phyloP scores from a whole-genome alignment of 2,329 filamentous ascomycete genomes.

The Apiospora saccharicola region DNA sequence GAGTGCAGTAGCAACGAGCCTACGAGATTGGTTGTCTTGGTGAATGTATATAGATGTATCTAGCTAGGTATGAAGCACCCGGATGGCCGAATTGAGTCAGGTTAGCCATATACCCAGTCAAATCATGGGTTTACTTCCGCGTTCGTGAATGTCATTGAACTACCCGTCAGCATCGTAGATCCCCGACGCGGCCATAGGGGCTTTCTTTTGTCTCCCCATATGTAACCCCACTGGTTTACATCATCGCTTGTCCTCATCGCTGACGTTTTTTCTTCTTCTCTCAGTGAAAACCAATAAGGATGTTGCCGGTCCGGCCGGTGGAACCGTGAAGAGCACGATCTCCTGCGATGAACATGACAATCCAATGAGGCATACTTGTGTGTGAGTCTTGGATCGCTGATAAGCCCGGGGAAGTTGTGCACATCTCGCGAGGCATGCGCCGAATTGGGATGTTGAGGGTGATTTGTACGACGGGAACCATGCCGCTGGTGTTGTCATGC shows the following conservation, averaged over 20 bases:
- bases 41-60: conserved; percentile 18
- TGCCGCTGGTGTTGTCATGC: conserved; percentile 19
- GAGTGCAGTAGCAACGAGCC: conserved; percentile 10
- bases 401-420: neutral
- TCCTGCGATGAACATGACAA: neutral
- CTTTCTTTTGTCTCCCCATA: neutral
- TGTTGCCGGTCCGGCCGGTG: neutral
- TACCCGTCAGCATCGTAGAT: neutral
- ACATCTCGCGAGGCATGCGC: conserved; percentile 5
- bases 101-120: conserved; percentile 12
- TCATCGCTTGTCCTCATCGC: neutral
- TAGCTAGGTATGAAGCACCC: conserved; percentile 11
- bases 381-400: neutral
- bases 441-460: neutral
- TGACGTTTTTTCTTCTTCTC: conserved; percentile 5
- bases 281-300: neutral
- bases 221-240: conserved; percentile 1
- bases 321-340: neutral
- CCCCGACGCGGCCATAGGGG: neutral
- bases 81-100: conserved; percentile 23
- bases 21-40: neutral
- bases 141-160: neutral
- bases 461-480: neutral
- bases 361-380: neutral
- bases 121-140: neutral